Evolutionary conservation across 2,329 filamentous ascomycete species (phyloP).

Genomic region (Pestalotiopsis sp.): DNA sequence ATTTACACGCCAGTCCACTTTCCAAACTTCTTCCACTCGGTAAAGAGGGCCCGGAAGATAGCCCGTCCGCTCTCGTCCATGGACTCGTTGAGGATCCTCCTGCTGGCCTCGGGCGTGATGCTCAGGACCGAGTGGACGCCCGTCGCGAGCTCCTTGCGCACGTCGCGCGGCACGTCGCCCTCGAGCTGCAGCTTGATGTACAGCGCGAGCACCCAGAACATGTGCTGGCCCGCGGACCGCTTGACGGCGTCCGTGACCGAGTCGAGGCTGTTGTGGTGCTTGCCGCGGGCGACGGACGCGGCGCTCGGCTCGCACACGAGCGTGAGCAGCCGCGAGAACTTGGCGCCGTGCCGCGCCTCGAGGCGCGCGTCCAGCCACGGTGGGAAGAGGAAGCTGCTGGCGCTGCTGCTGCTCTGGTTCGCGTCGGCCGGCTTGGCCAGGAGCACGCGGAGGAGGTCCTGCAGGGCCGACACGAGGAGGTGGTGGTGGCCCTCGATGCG

Average conservation of each 20-base stretch:
- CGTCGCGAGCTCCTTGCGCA: slow-evolving; percentile 57
- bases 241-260: slow-evolving; percentile 63
- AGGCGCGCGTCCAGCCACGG: slow-evolving; percentile 39
- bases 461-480: slow-evolving; percentile 53
- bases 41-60: slow-evolving; percentile 59
- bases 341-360: slow-evolving; percentile 44
- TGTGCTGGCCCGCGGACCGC: slow-evolving; percentile 60
- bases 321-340: slow-evolving; percentile 56
- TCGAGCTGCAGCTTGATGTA: slow-evolving; percentile 65
- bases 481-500: slow-evolving; percentile 64
- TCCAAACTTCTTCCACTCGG: slow-evolving; percentile 61
- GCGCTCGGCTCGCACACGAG: slow-evolving; percentile 60
- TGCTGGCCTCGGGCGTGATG: slow-evolving; percentile 54
- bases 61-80: slow-evolving; percentile 61
- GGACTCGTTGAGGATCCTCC: slow-evolving; percentile 58
- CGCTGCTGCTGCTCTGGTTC: slow-evolving; percentile 18
- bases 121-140: slow-evolving; percentile 60
- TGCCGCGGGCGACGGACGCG: slow-evolving; percentile 51
- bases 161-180: slow-evolving; percentile 44
- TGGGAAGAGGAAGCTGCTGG: slow-evolving; percentile 20
- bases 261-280: slow-evolving; percentile 46
- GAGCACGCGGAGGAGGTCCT: slow-evolving; percentile 56
- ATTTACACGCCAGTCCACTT: slow-evolving; percentile 61
- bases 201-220: slow-evolving; percentile 59
- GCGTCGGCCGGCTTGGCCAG: slow-evolving; percentile 36